Evolutionary conservation across 2,329 filamentous ascomycete genomes (phyloP), one percentile per base, ranked within the genome.

Genomic region (Mollisiaceae sp.): DNA sequence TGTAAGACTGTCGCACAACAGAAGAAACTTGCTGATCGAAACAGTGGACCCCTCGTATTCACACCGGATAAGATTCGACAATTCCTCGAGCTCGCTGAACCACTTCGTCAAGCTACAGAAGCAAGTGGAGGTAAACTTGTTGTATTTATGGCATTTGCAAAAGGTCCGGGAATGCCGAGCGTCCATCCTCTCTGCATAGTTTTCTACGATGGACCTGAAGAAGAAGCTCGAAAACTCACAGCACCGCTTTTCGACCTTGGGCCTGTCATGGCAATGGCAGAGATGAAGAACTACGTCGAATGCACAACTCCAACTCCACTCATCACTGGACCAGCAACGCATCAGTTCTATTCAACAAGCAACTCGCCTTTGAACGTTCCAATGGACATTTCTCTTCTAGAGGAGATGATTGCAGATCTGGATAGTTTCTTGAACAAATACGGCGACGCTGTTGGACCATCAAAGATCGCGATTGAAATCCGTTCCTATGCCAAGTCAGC

Each of bases 271-370:
- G 66, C 75, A 39, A 73, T 70, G 64, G 67, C 68, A 6, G 18
- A n/a, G 15, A 56, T 61, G 24, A 71, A 76, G 14, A 75, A 76
- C 1, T 78, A 78, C n/a, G n/a, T 24, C n/a, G 45, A 50, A 12
- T n/a, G 18, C 45, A 50, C 45, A 22, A 24, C 45, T 50, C 45
- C 45, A 14, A 9, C 36, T 83, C 82, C 0, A 79, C 87, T 8
- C 35, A 1, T 9, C 43, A 6, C 36, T 55, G 68, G 63, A n/a
- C 47, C 62, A 6, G 60, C 63, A 57, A 60, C 54, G 6, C 69
- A 71, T 47, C 64, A 68, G 32, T 24, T 52, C 20, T 64, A 59
- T 18, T 52, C 64, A 8, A 52, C 64, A 8, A 66, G 60, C 43
- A 65, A 67, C 6, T n/a, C 63, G 2, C 60, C 62, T 2, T 50